A percentile compares a stretch with the other conserved stretches of the same genome.
phyloP scores from a whole-genome alignment of 352 stramenopile genomes.

The Peronospora farinosa region DNA sequence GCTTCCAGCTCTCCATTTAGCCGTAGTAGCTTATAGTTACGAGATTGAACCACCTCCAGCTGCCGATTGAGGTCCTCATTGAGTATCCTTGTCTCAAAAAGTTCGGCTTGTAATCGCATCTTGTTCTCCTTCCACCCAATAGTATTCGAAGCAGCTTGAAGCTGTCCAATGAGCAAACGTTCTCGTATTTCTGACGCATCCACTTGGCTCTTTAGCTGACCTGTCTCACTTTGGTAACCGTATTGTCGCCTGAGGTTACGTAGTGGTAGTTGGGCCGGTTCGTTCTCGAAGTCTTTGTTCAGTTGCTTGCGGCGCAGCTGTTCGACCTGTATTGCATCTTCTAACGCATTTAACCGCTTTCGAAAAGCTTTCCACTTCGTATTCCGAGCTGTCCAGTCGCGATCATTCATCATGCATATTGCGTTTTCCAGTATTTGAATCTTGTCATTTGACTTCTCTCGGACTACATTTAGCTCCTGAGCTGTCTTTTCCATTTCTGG shows the following conservation, averaged over 20 bases:
- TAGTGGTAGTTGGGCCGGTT: conserved; percentile 31
- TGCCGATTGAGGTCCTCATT: conserved; percentile 50
- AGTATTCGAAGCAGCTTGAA: conserved; percentile 33
- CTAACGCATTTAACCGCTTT: conserved; percentile 57
- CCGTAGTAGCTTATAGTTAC: conserved; percentile 38
- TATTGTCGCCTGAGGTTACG: conserved; percentile 16
- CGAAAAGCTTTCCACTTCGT: conserved; percentile 66
- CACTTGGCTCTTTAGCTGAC: conserved; percentile 45
- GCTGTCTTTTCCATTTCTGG: conserved; percentile 42
- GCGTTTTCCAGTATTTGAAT: conserved; percentile 42
- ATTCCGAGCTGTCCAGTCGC: conserved; percentile 53
- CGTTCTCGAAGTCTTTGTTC: conserved; percentile 59
- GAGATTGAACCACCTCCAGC: conserved; percentile 35
- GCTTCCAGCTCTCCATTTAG: conserved; percentile 40
- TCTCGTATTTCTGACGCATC: conserved; percentile 68
- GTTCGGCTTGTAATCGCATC: conserved; percentile 20
- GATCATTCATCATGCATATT: conserved; percentile 46
- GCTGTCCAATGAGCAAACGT: conserved; percentile 48
- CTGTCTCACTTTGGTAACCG: conserved; percentile 32
- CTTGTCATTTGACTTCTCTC: conserved; percentile 33
- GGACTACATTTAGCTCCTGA: conserved; percentile 26
- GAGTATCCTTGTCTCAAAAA: conserved; percentile 32
- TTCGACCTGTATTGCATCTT: conserved; percentile 53
- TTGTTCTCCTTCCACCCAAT: conserved; percentile 26
- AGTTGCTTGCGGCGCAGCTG: conserved; percentile 48